phyloP scores from a whole-genome alignment of 495 filamentous ascomycete species.

The Penicillium goetzii region DNA sequence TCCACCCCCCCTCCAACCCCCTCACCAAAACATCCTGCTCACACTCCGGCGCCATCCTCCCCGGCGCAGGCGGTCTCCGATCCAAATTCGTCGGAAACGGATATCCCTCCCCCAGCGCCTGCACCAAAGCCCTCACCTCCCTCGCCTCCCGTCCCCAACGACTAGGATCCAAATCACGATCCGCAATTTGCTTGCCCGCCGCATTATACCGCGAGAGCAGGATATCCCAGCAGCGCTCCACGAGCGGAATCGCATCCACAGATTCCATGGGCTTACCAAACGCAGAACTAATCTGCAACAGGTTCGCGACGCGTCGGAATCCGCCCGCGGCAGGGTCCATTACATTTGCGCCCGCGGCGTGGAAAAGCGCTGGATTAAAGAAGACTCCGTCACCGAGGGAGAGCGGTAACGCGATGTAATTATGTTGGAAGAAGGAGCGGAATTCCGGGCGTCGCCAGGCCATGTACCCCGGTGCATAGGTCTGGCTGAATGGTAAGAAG shows the following conservation, averaged over 20 bases:
- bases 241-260: constrained; percentile 49
- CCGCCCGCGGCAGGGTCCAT: constrained; percentile 32
- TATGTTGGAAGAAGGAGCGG: constrained; percentile 48
- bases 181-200: constrained; percentile 36
- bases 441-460: constrained; percentile 54
- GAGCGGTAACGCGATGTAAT: constrained; percentile 52
- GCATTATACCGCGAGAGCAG: constrained; percentile 35
- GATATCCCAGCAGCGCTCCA: constrained; percentile 46
- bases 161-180: constrained; percentile 32
- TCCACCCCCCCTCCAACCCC: constrained; percentile 47
- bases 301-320: constrained; percentile 53
- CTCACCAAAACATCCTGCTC: constrained; percentile 54
- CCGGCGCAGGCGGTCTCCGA: constrained; percentile 48
- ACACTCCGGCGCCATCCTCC: constrained; percentile 58
- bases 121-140: constrained; percentile 41
- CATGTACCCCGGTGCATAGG: constrained; percentile 53
- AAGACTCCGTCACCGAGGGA: constrained; percentile 56
- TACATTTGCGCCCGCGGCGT: constrained; percentile 58
- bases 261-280: constrained; percentile 64
- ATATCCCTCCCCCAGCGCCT: constrained; percentile 57
- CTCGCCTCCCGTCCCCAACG: constrained; percentile 6
- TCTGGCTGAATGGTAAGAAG: constrained; percentile 58
- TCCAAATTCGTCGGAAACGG: constrained; percentile 62
- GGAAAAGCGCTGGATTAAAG: constrained; percentile 60
- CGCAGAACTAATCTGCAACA: constrained; percentile 58